Base-by-base conservation (phyloP, 257 asterid species). In the Misopates orontium region DNA sequence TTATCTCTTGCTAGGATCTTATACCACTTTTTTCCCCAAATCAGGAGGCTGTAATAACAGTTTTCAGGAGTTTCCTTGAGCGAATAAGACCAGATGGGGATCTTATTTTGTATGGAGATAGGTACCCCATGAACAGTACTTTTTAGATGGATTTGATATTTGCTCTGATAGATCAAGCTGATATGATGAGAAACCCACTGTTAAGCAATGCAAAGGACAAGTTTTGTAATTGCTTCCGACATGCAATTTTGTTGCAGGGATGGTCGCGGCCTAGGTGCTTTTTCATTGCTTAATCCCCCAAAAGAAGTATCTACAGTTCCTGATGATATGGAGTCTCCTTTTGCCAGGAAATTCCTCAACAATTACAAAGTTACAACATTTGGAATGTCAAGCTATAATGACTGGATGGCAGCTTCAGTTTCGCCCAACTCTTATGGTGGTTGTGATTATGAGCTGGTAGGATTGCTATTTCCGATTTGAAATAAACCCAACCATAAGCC, bases 381-480 rank as follows among this genome's bases (percentile, higher is more conserved):
- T 42, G 85, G 82, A 19, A 54, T 74, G 75, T 74, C 76, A 49
- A 56, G 75, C 51, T 64, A 53, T 61, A 68, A 66, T 19, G 71
- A 71, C 13, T 77, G 82, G 82, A 74, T 60, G 60, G 80, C 85
- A 22, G 45, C 64, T 64, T 80, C 77, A 25, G 42, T 80, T 63
- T 71, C 69, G 57, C 62, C 76, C 60, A 77, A 77, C 41, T 41
- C 70, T 12, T 36, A 19, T 53, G 82, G 85, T 10, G 78, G 82
- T 22, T 68, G 56, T 61, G 80, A 74, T 67, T 73, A 73, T 68
- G 68, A 67, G 66, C 74, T 73, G 80, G 82, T 80, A 39, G 44
- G 76, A 42, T 72, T 42, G 25, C 19, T 17, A 20, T 49, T 23
- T 41, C 18, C 20, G 50, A 52, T 56, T 52, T 64, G 18, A 44